A percentile compares a stretch with the other conserved stretches of the same genome.
phyloP scores from a whole-genome alignment of 129 eudicot genomes.

The Tanacetum coccineum region DNA sequence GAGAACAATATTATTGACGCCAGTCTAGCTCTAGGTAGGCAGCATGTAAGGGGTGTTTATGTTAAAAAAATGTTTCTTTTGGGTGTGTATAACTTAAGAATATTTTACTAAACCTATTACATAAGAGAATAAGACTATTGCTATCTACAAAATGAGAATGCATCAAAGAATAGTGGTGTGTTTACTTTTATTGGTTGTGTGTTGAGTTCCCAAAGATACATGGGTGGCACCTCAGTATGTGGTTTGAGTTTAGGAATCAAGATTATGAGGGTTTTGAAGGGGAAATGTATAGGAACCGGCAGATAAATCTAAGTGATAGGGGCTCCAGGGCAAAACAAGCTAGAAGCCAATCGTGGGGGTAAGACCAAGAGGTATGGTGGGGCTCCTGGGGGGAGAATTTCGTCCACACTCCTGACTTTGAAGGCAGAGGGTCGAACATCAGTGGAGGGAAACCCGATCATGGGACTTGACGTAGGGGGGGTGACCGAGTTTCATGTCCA shows the following conservation, averaged over 20 bases:
- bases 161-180: conserved; percentile 6
- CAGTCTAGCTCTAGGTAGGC: no score
- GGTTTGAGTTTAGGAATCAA: neutral
- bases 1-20: no score
- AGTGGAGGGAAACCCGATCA: conserved; percentile 66
- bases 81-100: no score
- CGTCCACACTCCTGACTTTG: conserved; percentile 66
- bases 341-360: conserved; percentile 54
- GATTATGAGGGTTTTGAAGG: conserved; percentile 47
- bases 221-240: neutral
- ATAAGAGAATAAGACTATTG: neutral
- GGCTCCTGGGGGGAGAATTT: conserved; percentile 52
- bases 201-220: neutral
- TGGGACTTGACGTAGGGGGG: no score
- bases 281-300: conserved; percentile 46
- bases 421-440: conserved; percentile 59
- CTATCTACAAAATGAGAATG: conserved; percentile 10
- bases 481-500: conserved; percentile 43
- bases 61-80: no score
- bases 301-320: conserved; percentile 50
- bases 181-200: neutral
- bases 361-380: conserved; percentile 47
- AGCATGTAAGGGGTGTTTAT: no score
- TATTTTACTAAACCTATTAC: no score
- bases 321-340: conserved; percentile 69